Evolutionary conservation across 371 early-diverging fungal genomes (phyloP).

Genomic region (Saksenaea vasiformis): DNA sequence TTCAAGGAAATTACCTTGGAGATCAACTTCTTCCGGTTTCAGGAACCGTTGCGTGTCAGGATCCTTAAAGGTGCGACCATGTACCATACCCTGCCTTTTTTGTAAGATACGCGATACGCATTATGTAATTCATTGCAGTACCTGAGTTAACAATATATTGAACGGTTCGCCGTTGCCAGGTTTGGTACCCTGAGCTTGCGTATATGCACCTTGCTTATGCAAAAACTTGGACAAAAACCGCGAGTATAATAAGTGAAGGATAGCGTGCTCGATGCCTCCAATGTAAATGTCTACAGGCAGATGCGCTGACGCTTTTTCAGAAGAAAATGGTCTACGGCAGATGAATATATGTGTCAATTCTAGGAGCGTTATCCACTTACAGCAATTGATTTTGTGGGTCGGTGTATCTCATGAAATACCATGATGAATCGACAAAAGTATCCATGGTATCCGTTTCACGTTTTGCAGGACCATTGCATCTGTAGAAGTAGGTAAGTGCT

Average conservation of each 20-base stretch:
- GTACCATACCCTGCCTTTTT: slow-evolving; percentile 87
- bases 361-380: slow-evolving; percentile 22
- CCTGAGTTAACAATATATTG: slow-evolving; percentile 79
- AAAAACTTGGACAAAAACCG: slow-evolving; percentile 89
- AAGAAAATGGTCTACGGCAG: slow-evolving; percentile 58
- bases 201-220: slow-evolving; percentile 53
- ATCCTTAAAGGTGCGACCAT: slow-evolving; percentile 83
- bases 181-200: slow-evolving; percentile 31
- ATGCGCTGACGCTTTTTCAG: slow-evolving; percentile 53
- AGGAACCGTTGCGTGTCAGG: slow-evolving; percentile 79
- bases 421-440: slow-evolving; percentile 95
- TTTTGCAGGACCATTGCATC: slow-evolving; percentile 73
- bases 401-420: slow-evolving; percentile 89
- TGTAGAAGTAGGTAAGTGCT: slow-evolving; percentile 11
- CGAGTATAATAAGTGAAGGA: slow-evolving; percentile 92
- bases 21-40: slow-evolving; percentile 75
- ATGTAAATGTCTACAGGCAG: slow-evolving; percentile 93
- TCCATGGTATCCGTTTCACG: slow-evolving; percentile 95
- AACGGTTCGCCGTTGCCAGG: slow-evolving; percentile 84
- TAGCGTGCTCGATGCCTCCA: slow-evolving; percentile 95
- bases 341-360: not conserved
- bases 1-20: slow-evolving; percentile 37
- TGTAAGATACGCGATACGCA: not conserved
- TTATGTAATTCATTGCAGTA: slow-evolving; percentile 13
- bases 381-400: slow-evolving; percentile 71